Evolutionary conservation across 805 yeast species (phyloP).

Genomic region (Hanseniaspora lachancei): DNA sequence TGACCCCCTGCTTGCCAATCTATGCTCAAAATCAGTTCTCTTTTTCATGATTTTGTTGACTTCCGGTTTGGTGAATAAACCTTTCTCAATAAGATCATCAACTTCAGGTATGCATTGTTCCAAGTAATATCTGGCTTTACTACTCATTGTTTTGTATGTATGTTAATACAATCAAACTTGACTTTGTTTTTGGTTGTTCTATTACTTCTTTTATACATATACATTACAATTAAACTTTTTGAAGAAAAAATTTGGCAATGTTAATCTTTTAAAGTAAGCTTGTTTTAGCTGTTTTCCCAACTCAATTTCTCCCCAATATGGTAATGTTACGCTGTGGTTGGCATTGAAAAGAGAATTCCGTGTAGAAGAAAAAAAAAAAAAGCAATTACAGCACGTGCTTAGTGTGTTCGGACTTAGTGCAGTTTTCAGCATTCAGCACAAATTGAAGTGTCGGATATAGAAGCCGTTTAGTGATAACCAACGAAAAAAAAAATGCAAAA

Average conservation of each 20-base stretch:
- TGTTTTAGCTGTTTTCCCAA: too few relatives aligned
- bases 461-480: too few relatives aligned
- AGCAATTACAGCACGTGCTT: slow-evolving; percentile 4
- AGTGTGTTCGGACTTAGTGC: too few relatives aligned
- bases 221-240: neutral
- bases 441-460: too few relatives aligned
- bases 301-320: too few relatives aligned
- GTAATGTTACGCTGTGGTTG: neutral
- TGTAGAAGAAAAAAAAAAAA: slow-evolving; percentile 8
- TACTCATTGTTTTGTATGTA: slow-evolving; percentile 18
- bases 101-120: slow-evolving; percentile 80
- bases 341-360: neutral
- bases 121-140: slow-evolving; percentile 41
- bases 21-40: slow-evolving; percentile 90
- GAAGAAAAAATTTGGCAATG: neutral
- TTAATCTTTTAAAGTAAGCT: too few relatives aligned
- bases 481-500: neutral
- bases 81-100: slow-evolving; percentile 70
- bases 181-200: neutral
- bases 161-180: neutral
- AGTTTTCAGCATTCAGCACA: too few relatives aligned
- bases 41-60: slow-evolving; percentile 75
- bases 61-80: slow-evolving; percentile 71
- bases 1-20: slow-evolving; percentile 73
- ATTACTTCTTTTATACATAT: neutral